Conservation (phyloP, 768 basidiomycete species). For the Tephrocybe sp. region DNA sequence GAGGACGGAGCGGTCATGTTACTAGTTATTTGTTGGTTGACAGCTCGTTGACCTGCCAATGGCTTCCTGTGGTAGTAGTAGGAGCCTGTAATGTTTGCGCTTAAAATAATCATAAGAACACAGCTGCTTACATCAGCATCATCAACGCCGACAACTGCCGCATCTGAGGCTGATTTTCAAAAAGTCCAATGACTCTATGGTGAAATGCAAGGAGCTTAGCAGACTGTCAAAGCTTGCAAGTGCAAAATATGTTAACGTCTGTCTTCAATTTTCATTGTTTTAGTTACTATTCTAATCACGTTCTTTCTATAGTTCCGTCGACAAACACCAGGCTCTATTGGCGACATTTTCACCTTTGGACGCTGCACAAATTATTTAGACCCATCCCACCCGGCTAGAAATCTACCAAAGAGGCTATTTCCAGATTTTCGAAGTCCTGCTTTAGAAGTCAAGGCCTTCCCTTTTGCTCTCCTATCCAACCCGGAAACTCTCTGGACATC, state of each 20-base stretch:
- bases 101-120: too few species aligned
- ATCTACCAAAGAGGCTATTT: constrained; percentile 8
- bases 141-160: too few species aligned
- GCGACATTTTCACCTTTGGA: constrained; percentile 14
- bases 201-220: constrained; percentile 32
- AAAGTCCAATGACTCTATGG: too few species aligned
- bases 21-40: too few species aligned
- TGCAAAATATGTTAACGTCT: constrained; percentile 36
- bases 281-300: not conserved
- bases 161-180: too few species aligned
- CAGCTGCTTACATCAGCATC: too few species aligned
- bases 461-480: constrained; percentile 28
- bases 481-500: constrained; percentile 21
- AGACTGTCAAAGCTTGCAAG: constrained; percentile 30
- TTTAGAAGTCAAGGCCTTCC: constrained; percentile 28
- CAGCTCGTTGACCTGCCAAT: too few species aligned
- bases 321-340: constrained; percentile 39
- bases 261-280: constrained; percentile 7
- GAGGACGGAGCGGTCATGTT: too few species aligned
- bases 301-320: constrained; percentile 34
- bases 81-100: too few species aligned
- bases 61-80: too few species aligned
- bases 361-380: constrained; percentile 21
- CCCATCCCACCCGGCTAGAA: constrained; percentile 26
- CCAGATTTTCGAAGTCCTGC: constrained; percentile 12